phyloP scores from a whole-genome alignment of 2,329 filamentous ascomycete species.

The Mollisiaceae sp. region DNA sequence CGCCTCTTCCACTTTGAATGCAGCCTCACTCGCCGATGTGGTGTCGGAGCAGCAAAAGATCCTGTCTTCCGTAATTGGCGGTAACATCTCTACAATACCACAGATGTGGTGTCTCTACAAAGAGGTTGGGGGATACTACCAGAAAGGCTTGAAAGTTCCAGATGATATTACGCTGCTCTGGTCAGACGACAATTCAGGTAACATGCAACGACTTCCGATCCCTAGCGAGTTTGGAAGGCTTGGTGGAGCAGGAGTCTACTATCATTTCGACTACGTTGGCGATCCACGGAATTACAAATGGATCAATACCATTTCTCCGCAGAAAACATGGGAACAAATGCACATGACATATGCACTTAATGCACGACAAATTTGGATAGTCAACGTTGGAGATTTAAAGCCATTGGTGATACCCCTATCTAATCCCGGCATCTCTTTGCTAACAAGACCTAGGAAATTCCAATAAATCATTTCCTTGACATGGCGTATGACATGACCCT shows the following conservation, averaged over 20 bases:
- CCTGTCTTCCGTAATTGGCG: slow-evolving; percentile 54
- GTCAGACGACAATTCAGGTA: slow-evolving; percentile 72
- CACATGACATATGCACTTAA: slow-evolving; percentile 39
- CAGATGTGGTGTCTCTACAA: slow-evolving; percentile 77
- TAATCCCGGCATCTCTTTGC: background rate
- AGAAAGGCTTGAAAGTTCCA: slow-evolving; percentile 64
- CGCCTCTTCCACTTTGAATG: slow-evolving; percentile 58
- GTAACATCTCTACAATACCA: slow-evolving; percentile 51
- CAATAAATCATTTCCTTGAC: slow-evolving; percentile 29
- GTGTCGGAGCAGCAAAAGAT: slow-evolving; percentile 64
- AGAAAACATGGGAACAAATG: slow-evolving; percentile 13
- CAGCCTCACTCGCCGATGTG: slow-evolving; percentile 61
- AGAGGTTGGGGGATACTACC: slow-evolving; percentile 71
- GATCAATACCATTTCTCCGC: slow-evolving; percentile 65
- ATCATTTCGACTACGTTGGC: slow-evolving; percentile 59
- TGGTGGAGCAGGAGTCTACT: slow-evolving; percentile 69
- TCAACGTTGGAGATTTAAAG: slow-evolving; percentile 48
- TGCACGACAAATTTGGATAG: slow-evolving; percentile 1
- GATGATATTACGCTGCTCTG: slow-evolving; percentile 72
- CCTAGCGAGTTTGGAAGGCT: slow-evolving; percentile 59
- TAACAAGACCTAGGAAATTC: slow-evolving; percentile 23
- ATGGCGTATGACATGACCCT: slow-evolving; percentile 30
- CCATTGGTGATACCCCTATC: slow-evolving; percentile 42
- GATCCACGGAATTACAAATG: slow-evolving; percentile 56
- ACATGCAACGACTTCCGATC: slow-evolving; percentile 64